phyloP scores from a whole-genome alignment of 805 yeast genomes.

The Spathaspora boniae region DNA sequence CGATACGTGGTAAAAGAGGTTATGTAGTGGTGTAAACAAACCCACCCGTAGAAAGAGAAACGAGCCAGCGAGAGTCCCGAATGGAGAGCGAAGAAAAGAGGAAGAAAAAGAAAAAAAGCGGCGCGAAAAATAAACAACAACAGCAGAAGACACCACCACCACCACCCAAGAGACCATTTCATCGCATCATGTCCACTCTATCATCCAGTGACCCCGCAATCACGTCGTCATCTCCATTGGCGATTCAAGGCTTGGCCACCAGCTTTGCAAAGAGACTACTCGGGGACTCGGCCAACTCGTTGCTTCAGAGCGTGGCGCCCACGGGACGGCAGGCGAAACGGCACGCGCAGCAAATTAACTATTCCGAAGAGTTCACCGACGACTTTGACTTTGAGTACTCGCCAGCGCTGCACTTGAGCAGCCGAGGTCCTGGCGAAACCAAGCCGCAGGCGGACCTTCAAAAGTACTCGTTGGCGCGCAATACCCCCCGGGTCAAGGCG shows the following conservation, averaged over 20 bases:
- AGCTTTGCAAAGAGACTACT: conserved; percentile 65
- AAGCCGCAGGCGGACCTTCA: conserved; percentile 17
- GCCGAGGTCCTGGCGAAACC: conserved; percentile 9
- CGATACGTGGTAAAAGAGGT: neutral
- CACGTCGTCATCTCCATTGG: neutral
- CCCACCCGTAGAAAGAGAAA: no score
- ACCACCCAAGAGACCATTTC: neutral
- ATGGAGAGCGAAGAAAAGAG: no score
- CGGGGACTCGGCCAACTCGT: conserved; percentile 68
- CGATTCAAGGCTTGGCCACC: conserved; percentile 78
- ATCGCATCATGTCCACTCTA: neutral
- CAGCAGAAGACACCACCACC: no score
- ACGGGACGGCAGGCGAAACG: conserved; percentile 78
- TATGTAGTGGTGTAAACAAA: no score
- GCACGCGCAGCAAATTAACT: conserved; percentile 65
- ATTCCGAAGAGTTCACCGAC: conserved; percentile 68
- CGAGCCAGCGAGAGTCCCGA: no score
- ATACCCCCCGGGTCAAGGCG: conserved; percentile 19
- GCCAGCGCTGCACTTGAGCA: conserved; percentile 14
- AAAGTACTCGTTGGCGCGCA: conserved; percentile 22
- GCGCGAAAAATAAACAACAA: neutral
- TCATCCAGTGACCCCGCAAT: neutral
- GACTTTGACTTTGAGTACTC: conserved; percentile 39
- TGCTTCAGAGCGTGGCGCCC: conserved; percentile 63
- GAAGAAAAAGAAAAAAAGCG: neutral